Percentiles rank a stretch among this genome's conserved stretches.
phyloP scores from a whole-genome alignment of 208 protist genomes.

The Leptomonas seymouri region DNA sequence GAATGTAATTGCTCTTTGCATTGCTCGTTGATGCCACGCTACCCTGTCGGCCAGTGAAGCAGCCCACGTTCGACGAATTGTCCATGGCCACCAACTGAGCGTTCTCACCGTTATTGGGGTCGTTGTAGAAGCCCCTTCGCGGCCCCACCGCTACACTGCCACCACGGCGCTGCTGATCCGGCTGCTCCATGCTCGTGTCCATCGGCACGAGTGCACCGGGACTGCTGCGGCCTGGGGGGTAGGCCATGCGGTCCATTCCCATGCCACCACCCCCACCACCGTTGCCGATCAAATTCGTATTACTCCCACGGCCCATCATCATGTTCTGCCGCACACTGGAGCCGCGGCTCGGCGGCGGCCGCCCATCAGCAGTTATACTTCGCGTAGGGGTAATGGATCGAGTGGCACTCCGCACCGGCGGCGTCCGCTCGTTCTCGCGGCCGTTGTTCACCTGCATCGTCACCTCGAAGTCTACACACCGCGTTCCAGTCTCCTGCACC shows the following conservation, averaged over 20 bases:
- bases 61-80: constrained; percentile 10
- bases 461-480: constrained; percentile 81
- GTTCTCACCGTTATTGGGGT: constrained; percentile 15
- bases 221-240: constrained; percentile 15
- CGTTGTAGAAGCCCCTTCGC: constrained; percentile 21
- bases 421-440: constrained; percentile 26
- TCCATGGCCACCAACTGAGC: constrained; percentile 32
- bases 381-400: constrained; percentile 33
- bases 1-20: constrained; percentile 17
- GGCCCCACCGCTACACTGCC: constrained; percentile 18
- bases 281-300: neutral
- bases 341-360: constrained; percentile 23
- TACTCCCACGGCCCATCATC: constrained; percentile 12
- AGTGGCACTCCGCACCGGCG: constrained; percentile 37
- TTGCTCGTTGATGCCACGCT: neutral
- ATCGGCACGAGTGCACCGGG: constrained; percentile 31
- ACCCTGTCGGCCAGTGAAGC: constrained; percentile 3
- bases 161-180: constrained; percentile 16
- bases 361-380: constrained; percentile 7
- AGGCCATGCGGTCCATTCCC: constrained; percentile 19
- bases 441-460: constrained; percentile 57
- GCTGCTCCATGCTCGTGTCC: constrained; percentile 36
- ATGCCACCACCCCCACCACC: constrained; percentile 4
- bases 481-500: constrained; percentile 58
- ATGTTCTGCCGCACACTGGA: constrained; percentile 12